Evolutionary conservation across 768 basidiomycete species (phyloP).

Genomic region (Coprinellus aureogranulatus): DNA sequence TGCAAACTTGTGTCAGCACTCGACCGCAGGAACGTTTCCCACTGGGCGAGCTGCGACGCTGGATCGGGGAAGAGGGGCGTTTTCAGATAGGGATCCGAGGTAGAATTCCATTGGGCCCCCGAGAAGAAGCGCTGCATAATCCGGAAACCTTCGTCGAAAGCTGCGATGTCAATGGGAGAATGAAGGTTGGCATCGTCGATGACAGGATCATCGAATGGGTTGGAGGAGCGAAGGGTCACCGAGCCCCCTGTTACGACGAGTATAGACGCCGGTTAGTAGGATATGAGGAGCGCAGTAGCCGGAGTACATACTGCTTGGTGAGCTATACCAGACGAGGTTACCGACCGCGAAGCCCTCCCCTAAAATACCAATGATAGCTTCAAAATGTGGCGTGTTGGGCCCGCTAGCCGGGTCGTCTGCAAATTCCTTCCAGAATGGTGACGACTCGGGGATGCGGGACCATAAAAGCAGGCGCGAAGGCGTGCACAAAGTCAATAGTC

Average conservation of each 20-base stretch:
- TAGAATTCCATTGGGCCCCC: slow-evolving; percentile 1
- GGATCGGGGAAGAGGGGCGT: neutral
- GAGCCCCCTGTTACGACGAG: slow-evolving; percentile 4
- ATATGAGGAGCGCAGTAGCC: neutral
- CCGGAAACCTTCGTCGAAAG: slow-evolving; percentile 9
- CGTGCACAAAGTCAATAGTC: neutral
- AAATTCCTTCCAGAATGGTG: neutral
- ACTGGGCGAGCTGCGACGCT: neutral
- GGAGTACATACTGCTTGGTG: neutral
- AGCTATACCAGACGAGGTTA: neutral
- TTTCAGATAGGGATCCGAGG: neutral
- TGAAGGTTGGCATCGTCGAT: slow-evolving; percentile 6
- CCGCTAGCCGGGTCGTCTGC: slow-evolving; percentile 28
- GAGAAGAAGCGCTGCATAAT: slow-evolving; percentile 10
- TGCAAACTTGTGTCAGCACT: slow-evolving; percentile 24
- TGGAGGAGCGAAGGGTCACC: neutral
- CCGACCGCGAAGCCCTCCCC: neutral
- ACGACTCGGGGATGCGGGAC: neutral
- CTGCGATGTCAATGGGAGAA: slow-evolving; percentile 9
- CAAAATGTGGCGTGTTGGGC: slow-evolving; percentile 20
- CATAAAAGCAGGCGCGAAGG: neutral
- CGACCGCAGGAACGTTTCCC: slow-evolving; percentile 18
- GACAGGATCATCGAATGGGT: slow-evolving; percentile 8
- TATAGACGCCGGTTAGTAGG: neutral
- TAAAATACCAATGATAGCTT: neutral